These are phyloP conservation scores for Clavariopsis aquatica DNA, from an alignment of 495 filamentous ascomycete genomes.

Conservation along the genomic window DNA sequence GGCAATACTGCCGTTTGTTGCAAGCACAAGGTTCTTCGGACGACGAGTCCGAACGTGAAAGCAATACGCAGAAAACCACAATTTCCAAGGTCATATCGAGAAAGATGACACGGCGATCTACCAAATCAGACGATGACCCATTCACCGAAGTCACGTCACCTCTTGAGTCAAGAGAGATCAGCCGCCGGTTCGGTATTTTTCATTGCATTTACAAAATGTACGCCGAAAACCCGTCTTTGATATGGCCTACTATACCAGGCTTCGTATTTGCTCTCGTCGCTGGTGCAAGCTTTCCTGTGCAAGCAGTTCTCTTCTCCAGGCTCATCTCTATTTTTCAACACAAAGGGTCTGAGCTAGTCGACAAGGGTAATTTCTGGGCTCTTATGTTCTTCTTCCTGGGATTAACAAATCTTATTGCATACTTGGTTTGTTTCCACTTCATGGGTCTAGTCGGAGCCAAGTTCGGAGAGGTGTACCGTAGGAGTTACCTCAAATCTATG, in stretches of 20 bases:
- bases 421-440: conserved; percentile 37
- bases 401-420: conserved; percentile 11
- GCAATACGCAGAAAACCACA: neutral
- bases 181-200: conserved; percentile 1
- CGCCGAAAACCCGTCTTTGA: conserved; percentile 1
- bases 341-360: neutral
- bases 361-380: conserved; percentile 26
- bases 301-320: conserved; percentile 42
- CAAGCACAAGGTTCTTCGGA: conserved; percentile 31
- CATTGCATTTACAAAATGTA: conserved; percentile 16
- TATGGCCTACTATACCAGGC: conserved; percentile 8
- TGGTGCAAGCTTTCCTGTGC: conserved; percentile 34
- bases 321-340: conserved; percentile 33
- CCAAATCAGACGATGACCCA: neutral
- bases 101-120: conserved; percentile 6
- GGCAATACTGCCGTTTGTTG: conserved; percentile 39
- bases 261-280: neutral
- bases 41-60: neutral
- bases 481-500: conserved; percentile 1
- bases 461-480: neutral
- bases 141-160: neutral
- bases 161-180: conserved; percentile 5
- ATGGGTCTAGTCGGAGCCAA: conserved; percentile 36
- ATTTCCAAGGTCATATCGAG: conserved; percentile 1
- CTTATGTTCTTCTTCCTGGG: conserved; percentile 23